Evolutionary conservation across 2,329 filamentous ascomycete species (phyloP), one percentile per base, ranked within the genome.

Genomic region (Verticillium nonalfalfae): DNA sequence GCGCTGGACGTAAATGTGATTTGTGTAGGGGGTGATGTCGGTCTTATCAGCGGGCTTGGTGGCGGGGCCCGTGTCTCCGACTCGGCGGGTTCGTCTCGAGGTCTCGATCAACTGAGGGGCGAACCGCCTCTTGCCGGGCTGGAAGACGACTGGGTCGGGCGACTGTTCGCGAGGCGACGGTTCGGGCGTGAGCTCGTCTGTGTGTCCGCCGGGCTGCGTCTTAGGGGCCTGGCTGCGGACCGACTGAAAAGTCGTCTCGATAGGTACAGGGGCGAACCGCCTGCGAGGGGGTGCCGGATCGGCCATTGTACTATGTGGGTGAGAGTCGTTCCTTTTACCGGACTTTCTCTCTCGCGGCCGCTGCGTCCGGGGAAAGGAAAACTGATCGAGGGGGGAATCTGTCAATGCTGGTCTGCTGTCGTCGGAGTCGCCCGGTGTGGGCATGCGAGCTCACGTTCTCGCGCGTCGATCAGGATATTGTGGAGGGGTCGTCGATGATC

Each of bases 51-150:
- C 82, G 11, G 84, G 85, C 60, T 80, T 81, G 26, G 87, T 85
- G 35, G 87, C 84, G 21, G 87, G 86, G 6, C 81, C 81, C 1
- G 81, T 74, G 67, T 92, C 88, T 21, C 86, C 86, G 15, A 83
- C 83, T 68, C 86, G 86, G 65, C 89, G 85, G 38, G 87, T 86
- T 59, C 92, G 83, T 68, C 87, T 85, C 4, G 89, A 89, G 2
- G 90, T 93, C 74, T 94, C 91, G 64, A 96, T 88, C 60, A 96
- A 79, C 69, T 94, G 89, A 13, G 92, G 92, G 35, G 88, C 83
- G 72, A 96, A 96, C 63, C 78, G 77, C 65, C 81, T 79, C 34
- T 65, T 68, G 52, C 67, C 68, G 70, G 69, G 65, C 50, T 38
- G 65, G 63, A 59, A 62, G 62, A 38, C 18, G 63, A 61, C 10